Evolutionary conservation across 306 rosid genomes (phyloP).

Genomic region (Inga leiocalycina): DNA sequence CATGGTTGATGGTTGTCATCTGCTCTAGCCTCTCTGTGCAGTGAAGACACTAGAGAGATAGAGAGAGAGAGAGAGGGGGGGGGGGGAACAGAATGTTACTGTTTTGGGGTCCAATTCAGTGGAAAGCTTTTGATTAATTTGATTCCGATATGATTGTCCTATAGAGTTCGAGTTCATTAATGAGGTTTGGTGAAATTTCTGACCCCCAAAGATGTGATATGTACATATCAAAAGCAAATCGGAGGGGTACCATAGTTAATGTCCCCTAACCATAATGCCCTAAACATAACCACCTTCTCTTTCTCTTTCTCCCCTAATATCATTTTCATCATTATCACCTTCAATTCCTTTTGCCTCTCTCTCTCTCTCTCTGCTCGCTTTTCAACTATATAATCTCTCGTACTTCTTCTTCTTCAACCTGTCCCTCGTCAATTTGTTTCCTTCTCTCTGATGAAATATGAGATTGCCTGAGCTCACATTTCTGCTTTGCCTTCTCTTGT

Average conservation of each 20-base stretch:
- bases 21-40: conserved; percentile 14
- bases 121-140: conserved; percentile 36
- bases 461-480: conserved; percentile 41
- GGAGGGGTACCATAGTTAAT: conserved; percentile 68
- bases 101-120: conserved; percentile 38
- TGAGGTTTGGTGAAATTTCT: conserved; percentile 74
- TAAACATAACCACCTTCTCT: conserved; percentile 5
- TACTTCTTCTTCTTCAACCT: neutral
- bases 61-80: neutral
- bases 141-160: conserved; percentile 35
- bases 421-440: neutral
- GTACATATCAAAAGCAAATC: conserved; percentile 64
- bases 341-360: conserved; percentile 61
- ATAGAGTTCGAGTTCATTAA: conserved; percentile 55
- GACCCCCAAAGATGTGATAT: conserved; percentile 63
- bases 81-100: conserved; percentile 50
- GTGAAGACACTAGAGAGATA: conserved; percentile 1
- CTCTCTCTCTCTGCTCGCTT: conserved; percentile 21
- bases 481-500: conserved; percentile 48
- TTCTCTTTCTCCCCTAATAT: conserved; percentile 11
- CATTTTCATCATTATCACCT: conserved; percentile 13
- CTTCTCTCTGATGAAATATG: conserved; percentile 32
- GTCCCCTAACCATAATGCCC: conserved; percentile 45
- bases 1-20: neutral
- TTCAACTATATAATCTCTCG: conserved; percentile 30